Conservation (phyloP, 2,329 filamentous ascomycete genomes). For the Aurifilum marmelostoma region DNA sequence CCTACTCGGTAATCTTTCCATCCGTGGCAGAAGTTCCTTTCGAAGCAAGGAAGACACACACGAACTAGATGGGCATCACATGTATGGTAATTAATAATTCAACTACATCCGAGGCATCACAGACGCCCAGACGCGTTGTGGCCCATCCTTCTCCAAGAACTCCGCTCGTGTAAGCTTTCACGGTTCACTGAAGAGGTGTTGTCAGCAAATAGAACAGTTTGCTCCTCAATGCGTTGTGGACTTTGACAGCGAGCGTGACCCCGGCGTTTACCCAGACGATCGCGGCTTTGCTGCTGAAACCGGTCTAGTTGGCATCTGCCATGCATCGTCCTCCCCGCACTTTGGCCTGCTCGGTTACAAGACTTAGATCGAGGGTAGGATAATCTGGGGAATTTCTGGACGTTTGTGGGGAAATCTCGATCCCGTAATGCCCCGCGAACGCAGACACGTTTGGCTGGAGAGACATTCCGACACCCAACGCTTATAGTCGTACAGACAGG, state of each 20-base stretch:
- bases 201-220: not conserved
- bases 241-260: not conserved
- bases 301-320: not conserved
- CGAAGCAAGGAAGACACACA: not conserved
- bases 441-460: not conserved
- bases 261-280: not conserved
- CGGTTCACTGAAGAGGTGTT: not conserved
- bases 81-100: not conserved
- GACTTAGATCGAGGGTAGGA: not conserved
- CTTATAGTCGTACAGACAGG: not conserved
- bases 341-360: not conserved
- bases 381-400: not conserved
- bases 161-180: not conserved
- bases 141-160: not conserved
- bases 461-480: not conserved
- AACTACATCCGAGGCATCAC: not conserved
- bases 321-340: not conserved
- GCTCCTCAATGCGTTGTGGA: not conserved
- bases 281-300: not conserved
- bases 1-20: not conserved
- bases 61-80: not conserved
- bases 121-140: not conserved
- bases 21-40: not conserved
- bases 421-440: not conserved
- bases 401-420: slow-evolving; percentile 3